A percentile compares a stretch with the other conserved stretches of the same genome.
Evolutionary conservation across 169 alveolate genomes (phyloP).

Genomic region (Fabrea salina): DNA sequence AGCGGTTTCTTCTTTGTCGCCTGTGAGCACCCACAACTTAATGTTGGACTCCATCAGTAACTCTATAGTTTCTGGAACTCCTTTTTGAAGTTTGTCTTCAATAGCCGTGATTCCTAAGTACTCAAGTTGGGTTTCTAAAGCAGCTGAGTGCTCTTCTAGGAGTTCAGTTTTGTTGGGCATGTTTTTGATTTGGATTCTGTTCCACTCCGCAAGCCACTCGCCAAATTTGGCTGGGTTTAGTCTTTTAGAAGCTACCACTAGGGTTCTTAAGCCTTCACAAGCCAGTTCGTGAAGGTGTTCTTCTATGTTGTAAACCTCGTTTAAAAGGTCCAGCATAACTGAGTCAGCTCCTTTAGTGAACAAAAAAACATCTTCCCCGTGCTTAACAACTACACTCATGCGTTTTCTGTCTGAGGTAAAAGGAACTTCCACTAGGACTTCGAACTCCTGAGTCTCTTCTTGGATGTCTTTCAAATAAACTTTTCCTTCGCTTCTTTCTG

Average conservation of each 20-base stretch:
- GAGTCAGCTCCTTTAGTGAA: slow-evolving; percentile 26
- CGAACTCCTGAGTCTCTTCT: not conserved
- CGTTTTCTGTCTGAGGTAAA: slow-evolving; percentile 68
- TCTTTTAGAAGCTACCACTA: slow-evolving; percentile 64
- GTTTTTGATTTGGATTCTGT: slow-evolving; percentile 2
- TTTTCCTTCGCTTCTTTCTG: slow-evolving; percentile 23
- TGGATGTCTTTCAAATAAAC: not conserved
- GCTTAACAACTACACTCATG: slow-evolving; percentile 55
- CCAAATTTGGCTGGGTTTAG: slow-evolving; percentile 36
- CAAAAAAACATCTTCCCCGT: slow-evolving; percentile 28
- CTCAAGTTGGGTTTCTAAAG: slow-evolving; percentile 53
- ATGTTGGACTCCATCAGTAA: slow-evolving; percentile 55
- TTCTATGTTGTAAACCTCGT: not conserved
- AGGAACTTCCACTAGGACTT: slow-evolving; percentile 39
- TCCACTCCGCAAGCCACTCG: slow-evolving; percentile 29
- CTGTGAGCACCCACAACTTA: slow-evolving; percentile 83
- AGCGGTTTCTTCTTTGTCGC: slow-evolving; percentile 86
- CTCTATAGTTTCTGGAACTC: slow-evolving; percentile 67
- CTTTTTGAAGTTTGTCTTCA: slow-evolving; percentile 76
- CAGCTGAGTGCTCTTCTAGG: slow-evolving; percentile 32
- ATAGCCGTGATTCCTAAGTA: slow-evolving; percentile 64
- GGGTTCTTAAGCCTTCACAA: slow-evolving; percentile 64
- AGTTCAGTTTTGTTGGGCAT: slow-evolving; percentile 38
- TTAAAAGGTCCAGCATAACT: not conserved
- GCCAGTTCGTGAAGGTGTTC: slow-evolving; percentile 46